A percentile compares a stretch with the other conserved stretches of the same genome.
These are phyloP conservation scores for Cantharellus anzutake DNA, from an alignment of 768 basidiomycete genomes.

Conservation along the genomic window DNA sequence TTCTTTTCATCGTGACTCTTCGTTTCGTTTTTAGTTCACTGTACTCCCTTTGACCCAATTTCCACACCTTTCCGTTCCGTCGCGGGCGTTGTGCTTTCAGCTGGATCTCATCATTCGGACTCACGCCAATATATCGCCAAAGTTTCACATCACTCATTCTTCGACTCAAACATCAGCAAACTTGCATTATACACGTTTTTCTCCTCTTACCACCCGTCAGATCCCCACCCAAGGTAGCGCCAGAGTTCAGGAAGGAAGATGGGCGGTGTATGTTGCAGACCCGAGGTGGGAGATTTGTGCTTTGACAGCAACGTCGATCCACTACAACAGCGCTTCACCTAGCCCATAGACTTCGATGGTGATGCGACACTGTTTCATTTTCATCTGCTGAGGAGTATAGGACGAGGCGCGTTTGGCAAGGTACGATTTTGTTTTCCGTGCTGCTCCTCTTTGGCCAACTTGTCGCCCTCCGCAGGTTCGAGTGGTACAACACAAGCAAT, in stretches of 20 bases:
- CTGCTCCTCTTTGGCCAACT: background rate
- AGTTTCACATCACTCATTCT: no score
- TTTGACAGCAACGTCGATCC: background rate
- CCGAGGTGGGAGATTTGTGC: slow-evolving; percentile 18
- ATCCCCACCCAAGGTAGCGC: no score
- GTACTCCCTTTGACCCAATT: no score
- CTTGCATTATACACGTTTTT: no score
- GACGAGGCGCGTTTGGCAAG: slow-evolving; percentile 98
- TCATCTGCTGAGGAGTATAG: slow-evolving; percentile 84
- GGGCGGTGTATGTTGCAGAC: slow-evolving; percentile 26
- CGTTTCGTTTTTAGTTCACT: no score
- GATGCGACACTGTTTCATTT: slow-evolving; percentile 94
- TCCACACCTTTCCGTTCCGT: no score
- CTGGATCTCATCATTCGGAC: no score
- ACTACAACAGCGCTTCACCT: background rate
- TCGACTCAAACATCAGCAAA: no score
- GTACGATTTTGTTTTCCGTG: slow-evolving; percentile 24
- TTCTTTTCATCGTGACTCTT: no score
- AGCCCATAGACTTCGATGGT: slow-evolving; percentile 70
- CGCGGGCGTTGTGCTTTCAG: no score
- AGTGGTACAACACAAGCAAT: slow-evolving; percentile 89
- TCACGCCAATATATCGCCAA: no score
- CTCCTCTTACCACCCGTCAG: no score
- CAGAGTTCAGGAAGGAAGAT: slow-evolving; percentile 9
- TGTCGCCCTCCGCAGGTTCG: slow-evolving; percentile 42